Evolutionary conservation across 2,329 filamentous ascomycete species (phyloP).

Genomic region (Colletotrichum sp.): DNA sequence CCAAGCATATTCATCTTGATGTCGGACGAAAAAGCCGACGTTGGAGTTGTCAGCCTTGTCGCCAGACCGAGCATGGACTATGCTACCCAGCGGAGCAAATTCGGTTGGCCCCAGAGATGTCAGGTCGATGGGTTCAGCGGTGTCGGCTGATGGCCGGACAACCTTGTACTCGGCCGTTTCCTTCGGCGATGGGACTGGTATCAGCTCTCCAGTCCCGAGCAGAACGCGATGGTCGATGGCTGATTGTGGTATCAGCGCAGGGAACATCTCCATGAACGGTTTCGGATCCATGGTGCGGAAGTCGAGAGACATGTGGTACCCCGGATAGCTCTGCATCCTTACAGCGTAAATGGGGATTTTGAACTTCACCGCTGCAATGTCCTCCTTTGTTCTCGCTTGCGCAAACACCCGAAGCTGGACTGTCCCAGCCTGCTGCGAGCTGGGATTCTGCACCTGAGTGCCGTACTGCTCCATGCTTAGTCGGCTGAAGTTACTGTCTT

Average conservation of each 20-base stretch:
- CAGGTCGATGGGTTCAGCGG: neutral
- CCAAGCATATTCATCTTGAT: slow-evolving; percentile 45
- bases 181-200: neutral
- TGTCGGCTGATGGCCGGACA: slow-evolving; percentile 9
- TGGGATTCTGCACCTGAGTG: slow-evolving; percentile 21
- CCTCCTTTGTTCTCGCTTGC: slow-evolving; percentile 27
- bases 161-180: neutral
- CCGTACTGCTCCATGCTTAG: slow-evolving; percentile 36
- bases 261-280: slow-evolving; percentile 49
- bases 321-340: slow-evolving; percentile 46
- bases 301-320: slow-evolving; percentile 48
- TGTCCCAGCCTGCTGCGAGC: slow-evolving; percentile 27
- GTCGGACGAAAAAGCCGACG: slow-evolving; percentile 44
- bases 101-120: neutral
- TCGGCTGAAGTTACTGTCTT: slow-evolving; percentile 35
- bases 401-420: slow-evolving; percentile 27
- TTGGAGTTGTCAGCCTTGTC: slow-evolving; percentile 44
- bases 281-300: slow-evolving; percentile 47
- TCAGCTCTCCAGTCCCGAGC: neutral
- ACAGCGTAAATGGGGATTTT: slow-evolving; percentile 40
- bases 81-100: slow-evolving; percentile 30
- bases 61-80: slow-evolving; percentile 41
- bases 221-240: slow-evolving; percentile 31
- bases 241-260: slow-evolving; percentile 33
- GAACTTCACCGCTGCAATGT: slow-evolving; percentile 27